These are phyloP conservation scores for Quercus engelmannii DNA, from an alignment of 306 rosid genomes.

Conservation along the genomic window DNA sequence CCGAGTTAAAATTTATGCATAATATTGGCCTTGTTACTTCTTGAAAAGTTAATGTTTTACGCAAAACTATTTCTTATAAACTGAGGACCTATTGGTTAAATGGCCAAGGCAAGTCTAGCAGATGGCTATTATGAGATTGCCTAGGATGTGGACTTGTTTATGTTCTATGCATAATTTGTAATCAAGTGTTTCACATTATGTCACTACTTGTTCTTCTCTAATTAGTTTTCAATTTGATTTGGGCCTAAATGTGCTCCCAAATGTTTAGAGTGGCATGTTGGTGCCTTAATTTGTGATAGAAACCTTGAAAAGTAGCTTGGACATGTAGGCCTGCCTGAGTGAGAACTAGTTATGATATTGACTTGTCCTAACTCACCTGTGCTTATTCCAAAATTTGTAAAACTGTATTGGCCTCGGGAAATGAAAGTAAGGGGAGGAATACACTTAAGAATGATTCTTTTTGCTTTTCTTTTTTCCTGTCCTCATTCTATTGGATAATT, in stretches of 20 bases:
- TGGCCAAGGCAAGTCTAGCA: slow-evolving; percentile 17
- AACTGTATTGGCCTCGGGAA: not conserved
- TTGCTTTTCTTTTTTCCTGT: not conserved
- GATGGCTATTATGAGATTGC: slow-evolving; percentile 5
- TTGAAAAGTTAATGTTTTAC: slow-evolving; percentile 9
- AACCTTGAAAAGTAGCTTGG: not conserved
- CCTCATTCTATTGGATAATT: too few species aligned
- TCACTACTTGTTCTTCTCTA: slow-evolving; percentile 3
- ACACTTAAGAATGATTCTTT: not conserved
- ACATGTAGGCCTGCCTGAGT: not conserved
- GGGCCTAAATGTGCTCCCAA: not conserved
- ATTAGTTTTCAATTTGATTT: not conserved
- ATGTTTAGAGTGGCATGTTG: not conserved
- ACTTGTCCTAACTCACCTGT: not conserved
- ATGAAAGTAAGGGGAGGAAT: not conserved
- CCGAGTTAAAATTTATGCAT: not conserved
- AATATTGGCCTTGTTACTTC: not conserved
- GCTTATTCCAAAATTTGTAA: not conserved
- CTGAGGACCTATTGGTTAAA: slow-evolving; percentile 14
- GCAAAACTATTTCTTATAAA: not conserved
- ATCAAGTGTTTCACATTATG: not conserved
- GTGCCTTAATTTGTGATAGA: not conserved
- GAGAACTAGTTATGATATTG: slow-evolving; percentile 1
- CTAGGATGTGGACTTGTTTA: not conserved
- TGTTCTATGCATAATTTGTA: not conserved